These are phyloP conservation scores for Geosmithia morbida DNA, from an alignment of 2,329 filamentous ascomycete species.

Conservation along the genomic window DNA sequence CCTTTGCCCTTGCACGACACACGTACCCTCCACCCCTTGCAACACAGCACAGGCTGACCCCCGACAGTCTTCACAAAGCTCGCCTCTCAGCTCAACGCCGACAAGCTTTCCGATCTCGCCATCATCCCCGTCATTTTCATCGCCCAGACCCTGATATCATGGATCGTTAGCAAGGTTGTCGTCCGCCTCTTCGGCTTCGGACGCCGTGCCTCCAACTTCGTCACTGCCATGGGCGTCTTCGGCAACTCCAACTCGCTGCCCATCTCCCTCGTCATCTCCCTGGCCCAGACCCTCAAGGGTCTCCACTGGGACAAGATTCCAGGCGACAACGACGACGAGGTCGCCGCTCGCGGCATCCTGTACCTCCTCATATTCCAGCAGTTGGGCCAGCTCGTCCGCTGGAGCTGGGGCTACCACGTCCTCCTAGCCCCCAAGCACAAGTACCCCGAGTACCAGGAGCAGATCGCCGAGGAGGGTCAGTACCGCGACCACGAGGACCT, in stretches of 20 bases:
- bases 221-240: conserved; percentile 93
- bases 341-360: conserved; percentile 82
- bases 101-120: conserved; percentile 78
- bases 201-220: conserved; percentile 81
- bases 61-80: conserved; percentile 82
- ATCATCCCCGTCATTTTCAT: conserved; percentile 88
- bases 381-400: conserved; percentile 83
- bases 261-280: conserved; percentile 86
- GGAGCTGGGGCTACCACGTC: conserved; percentile 97
- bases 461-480: conserved; percentile 41
- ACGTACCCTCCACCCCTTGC: too few species aligned
- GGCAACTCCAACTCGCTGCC: conserved; percentile 97
- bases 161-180: conserved; percentile 56
- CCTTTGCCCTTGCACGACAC: too few species aligned
- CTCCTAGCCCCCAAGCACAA: conserved; percentile 73
- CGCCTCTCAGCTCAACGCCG: conserved; percentile 81
- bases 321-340: conserved; percentile 89
- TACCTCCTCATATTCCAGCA: conserved; percentile 98
- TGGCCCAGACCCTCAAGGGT: conserved; percentile 82
- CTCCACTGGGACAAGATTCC: conserved; percentile 88
- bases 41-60: background rate
- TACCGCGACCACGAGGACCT: conserved; percentile 34
- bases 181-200: conserved; percentile 67
- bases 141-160: conserved; percentile 78
- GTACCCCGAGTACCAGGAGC: conserved; percentile 48